Base-by-base conservation (phyloP, 1,284 basidiomycete genomes). In the Papiliotrema fonsecae region DNA sequence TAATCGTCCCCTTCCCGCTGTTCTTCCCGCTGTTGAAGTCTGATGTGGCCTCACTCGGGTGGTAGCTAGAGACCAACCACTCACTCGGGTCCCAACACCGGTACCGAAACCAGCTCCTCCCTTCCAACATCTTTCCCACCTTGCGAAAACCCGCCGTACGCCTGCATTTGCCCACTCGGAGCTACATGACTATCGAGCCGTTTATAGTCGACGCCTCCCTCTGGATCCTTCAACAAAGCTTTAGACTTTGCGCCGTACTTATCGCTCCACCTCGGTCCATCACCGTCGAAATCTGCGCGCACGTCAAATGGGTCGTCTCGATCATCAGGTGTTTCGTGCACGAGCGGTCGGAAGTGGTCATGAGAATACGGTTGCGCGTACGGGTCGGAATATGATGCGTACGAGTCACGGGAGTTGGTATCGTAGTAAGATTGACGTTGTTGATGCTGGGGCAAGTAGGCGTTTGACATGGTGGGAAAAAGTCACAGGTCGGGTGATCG, bases 231-330 rank as follows among this genome's bases (percentile, higher is more conserved):
- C 21, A 38, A 19, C 31, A 34, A 36, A 21, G 28, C 41, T 5
- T 32, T 16, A 4, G 27, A 24, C 18, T 27, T 45, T 22, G 19
- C 32, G 16, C 43, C 37, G 25, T 41, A 40, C 24, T 56, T 50
- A 39, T 71, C 67, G 42, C 67, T 69, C 69, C 91, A 92, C 55
- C 79, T 77, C 19, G 88, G 89, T 0, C 89, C 89, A 4, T 80
- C 69, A 58, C 91, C 92, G 75, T 93, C 91, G 71, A 93, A 93
- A 74, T 93, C 89, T 9, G 88, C 87, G 65, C 84, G 88, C 31
- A 93, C 83, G 64, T 93, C 86, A 80, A 87, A 91, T 6, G 78
- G 76, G 26, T 76, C 80, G 37, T 82, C 82, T 13, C 30, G 68
- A 66, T 65, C 62, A 50, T 65, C 62, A 0, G 45, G 43, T 2